phyloP scores from a whole-genome alignment of 2,329 filamentous ascomycete species.

The Mariannaea elegans region DNA sequence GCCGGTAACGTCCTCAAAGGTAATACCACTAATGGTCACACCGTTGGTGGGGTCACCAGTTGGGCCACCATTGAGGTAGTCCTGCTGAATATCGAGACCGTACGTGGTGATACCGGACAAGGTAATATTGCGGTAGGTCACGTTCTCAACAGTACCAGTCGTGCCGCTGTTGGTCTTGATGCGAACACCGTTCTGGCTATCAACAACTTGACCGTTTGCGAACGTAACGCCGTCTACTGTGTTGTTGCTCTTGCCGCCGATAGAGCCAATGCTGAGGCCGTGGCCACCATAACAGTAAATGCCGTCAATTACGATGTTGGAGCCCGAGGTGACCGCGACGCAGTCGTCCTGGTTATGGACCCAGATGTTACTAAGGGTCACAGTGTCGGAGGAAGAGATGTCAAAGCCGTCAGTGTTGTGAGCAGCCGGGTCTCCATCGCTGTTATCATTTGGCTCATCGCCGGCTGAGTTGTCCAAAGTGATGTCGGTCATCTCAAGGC shows the following conservation, averaged over 20 bases:
- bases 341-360: conserved; percentile 69
- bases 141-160: conserved; percentile 51
- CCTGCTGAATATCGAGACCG: conserved; percentile 46
- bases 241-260: conserved; percentile 59
- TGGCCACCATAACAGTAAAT: conserved; percentile 52
- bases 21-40: conserved; percentile 57
- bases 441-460: conserved; percentile 31
- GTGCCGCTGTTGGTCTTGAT: conserved; percentile 58
- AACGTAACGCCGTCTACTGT: conserved; percentile 60
- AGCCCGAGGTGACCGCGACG: conserved; percentile 61
- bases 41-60: conserved; percentile 53
- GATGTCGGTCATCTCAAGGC: conserved; percentile 44
- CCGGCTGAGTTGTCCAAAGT: conserved; percentile 48
- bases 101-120: conserved; percentile 50
- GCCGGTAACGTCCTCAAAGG: conserved; percentile 51
- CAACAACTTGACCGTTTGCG: conserved; percentile 53
- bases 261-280: conserved; percentile 50
- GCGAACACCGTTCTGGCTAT: conserved; percentile 59
- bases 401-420: conserved; percentile 68
- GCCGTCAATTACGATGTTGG: conserved; percentile 53
- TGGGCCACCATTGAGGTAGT: conserved; percentile 56
- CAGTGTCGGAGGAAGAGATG: conserved; percentile 55
- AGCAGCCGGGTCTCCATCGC: conserved; percentile 29
- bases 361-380: conserved; percentile 59
- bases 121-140: conserved; percentile 53